Evolutionary conservation across 768 basidiomycete genomes (phyloP).

Genomic region (Suillus bovinus): DNA sequence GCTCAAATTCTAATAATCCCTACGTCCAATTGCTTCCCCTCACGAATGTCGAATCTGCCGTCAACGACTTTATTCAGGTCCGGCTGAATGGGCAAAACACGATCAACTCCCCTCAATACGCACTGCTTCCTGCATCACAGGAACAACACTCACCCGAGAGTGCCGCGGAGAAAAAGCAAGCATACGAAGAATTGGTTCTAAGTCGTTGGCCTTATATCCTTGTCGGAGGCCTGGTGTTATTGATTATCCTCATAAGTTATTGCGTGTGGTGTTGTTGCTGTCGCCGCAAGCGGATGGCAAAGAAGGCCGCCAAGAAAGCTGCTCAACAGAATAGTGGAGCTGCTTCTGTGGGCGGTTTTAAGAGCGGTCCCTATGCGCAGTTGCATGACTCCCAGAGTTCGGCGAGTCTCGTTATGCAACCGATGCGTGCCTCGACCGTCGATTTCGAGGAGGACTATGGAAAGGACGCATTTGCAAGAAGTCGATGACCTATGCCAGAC

Average conservation of each 20-base stretch:
- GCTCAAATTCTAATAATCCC: constrained; percentile 51
- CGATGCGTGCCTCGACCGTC: constrained; percentile 20
- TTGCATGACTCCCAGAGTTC: constrained; percentile 30
- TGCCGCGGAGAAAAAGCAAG: constrained; percentile 65
- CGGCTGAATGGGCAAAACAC: constrained; percentile 63
- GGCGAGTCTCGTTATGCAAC: constrained; percentile 31
- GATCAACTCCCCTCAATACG: constrained; percentile 51
- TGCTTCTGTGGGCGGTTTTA: not conserved
- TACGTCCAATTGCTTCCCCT: constrained; percentile 70
- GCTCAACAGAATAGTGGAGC: constrained; percentile 19
- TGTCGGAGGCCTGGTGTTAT: constrained; percentile 53
- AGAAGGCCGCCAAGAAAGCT: constrained; percentile 20
- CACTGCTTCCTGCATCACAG: constrained; percentile 60
- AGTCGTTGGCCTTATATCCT: constrained; percentile 78
- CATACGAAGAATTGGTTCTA: constrained; percentile 60
- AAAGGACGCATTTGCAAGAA: constrained; percentile 20
- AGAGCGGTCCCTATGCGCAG: constrained; percentile 23
- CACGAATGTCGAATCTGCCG: constrained; percentile 52
- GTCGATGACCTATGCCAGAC: not conserved
- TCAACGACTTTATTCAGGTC: constrained; percentile 63
- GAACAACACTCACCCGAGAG: constrained; percentile 63
- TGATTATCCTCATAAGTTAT: constrained; percentile 45
- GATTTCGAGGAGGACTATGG: constrained; percentile 22
- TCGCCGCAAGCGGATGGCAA: constrained; percentile 34
- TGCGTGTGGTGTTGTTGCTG: constrained; percentile 67